These are phyloP conservation scores for Trichomonascaceae sp. DNA, from an alignment of 1,139 yeast species.

Conservation along the genomic window DNA sequence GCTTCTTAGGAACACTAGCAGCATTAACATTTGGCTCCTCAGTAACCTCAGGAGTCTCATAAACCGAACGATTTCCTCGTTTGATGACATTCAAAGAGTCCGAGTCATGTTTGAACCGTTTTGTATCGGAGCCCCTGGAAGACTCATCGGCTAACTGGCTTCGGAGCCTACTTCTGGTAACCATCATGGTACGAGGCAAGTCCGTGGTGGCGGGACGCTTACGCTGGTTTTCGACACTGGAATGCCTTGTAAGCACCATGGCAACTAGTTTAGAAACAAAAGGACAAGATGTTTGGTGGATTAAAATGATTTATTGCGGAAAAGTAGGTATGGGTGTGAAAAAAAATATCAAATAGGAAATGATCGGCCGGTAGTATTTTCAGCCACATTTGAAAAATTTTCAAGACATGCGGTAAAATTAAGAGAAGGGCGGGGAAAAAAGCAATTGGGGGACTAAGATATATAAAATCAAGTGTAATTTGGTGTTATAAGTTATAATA, in stretches of 20 bases:
- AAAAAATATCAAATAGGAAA: slow-evolving; percentile 4
- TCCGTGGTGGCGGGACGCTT: slow-evolving; percentile 4
- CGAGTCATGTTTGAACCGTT: background rate
- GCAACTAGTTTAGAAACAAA: background rate
- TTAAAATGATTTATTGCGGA: background rate
- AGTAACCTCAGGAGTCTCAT: background rate
- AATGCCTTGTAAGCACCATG: slow-evolving; percentile 5
- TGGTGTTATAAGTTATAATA: too few relatives aligned
- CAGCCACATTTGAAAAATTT: background rate
- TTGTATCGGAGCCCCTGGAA: background rate
- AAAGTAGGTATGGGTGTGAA: slow-evolving; percentile 1
- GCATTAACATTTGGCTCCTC: background rate
- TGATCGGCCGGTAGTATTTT: background rate
- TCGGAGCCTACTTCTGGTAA: background rate
- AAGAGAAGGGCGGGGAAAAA: background rate
- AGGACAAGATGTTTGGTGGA: background rate
- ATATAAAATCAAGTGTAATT: too few relatives aligned
- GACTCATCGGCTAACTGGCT: background rate
- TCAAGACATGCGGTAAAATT: background rate
- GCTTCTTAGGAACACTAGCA: background rate
- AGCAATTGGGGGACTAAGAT: background rate
- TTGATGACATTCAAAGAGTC: background rate
- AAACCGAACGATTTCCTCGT: background rate
- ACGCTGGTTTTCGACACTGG: slow-evolving; percentile 3
- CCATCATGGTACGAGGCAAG: slow-evolving; percentile 1